Evolutionary conservation across 2,329 filamentous ascomycete genomes (phyloP).

Genomic region (Onygena corvina): DNA sequence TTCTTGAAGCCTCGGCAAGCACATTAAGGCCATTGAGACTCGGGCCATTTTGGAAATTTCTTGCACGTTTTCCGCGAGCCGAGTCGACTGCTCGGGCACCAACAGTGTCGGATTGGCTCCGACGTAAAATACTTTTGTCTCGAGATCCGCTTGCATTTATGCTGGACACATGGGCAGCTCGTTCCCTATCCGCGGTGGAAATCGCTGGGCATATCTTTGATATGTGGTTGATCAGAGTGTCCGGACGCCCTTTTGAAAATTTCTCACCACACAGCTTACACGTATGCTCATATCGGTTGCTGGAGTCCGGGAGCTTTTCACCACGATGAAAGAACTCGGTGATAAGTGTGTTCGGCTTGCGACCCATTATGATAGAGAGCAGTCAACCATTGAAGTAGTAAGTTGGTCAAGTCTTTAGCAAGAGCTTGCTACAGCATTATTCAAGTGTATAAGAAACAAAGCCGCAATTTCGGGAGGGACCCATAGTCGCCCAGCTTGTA

Average conservation of each 20-base stretch:
- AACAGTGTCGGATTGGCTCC: slow-evolving; percentile 20
- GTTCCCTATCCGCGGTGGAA: slow-evolving; percentile 59
- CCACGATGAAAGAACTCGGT: slow-evolving; percentile 80
- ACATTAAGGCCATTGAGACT: slow-evolving; percentile 75
- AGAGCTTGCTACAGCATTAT: not conserved
- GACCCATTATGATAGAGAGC: slow-evolving; percentile 48
- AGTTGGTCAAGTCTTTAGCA: not conserved
- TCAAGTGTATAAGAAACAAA: not conserved
- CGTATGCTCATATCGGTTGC: slow-evolving; percentile 83
- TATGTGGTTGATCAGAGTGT: slow-evolving; percentile 68
- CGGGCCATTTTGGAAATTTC: slow-evolving; percentile 11
- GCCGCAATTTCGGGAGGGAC: not conserved
- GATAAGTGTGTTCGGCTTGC: slow-evolving; percentile 73
- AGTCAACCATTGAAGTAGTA: not conserved
- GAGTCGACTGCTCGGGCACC: slow-evolving; percentile 23
- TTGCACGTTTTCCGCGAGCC: slow-evolving; percentile 35
- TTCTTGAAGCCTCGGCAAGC: slow-evolving; percentile 74
- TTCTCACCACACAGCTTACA: slow-evolving; percentile 80
- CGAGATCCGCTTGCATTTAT: slow-evolving; percentile 16
- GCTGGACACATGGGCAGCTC: slow-evolving; percentile 55
- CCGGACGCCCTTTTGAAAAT: slow-evolving; percentile 80
- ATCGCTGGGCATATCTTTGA: slow-evolving; percentile 78
- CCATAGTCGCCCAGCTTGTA: not conserved
- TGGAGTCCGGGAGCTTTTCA: slow-evolving; percentile 73
- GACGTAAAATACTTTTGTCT: slow-evolving; percentile 23